Evolutionary conservation across 371 early-diverging fungal genomes (phyloP).

Genomic region (Rhizopus delemar): DNA sequence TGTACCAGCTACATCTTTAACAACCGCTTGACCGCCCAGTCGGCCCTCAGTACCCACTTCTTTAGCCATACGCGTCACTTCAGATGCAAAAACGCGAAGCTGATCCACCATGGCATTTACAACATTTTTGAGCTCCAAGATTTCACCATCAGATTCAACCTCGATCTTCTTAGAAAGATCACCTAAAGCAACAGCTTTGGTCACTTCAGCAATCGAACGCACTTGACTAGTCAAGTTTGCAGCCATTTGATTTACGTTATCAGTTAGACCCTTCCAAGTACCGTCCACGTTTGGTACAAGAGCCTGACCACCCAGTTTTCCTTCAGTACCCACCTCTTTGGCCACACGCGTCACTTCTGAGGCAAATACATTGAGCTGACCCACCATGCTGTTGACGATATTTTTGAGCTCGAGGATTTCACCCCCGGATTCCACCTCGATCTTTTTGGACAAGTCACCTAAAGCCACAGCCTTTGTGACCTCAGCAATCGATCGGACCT

Average conservation of each 20-base stretch:
- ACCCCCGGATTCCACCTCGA: constrained; percentile 30
- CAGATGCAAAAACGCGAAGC: constrained; percentile 46
- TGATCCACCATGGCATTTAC: constrained; percentile 48
- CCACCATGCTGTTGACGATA: constrained; percentile 38
- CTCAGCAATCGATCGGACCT: constrained; percentile 28
- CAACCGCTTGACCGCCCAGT: constrained; percentile 56
- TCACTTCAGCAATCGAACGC: constrained; percentile 48
- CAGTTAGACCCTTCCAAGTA: constrained; percentile 59
- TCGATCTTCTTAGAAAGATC: constrained; percentile 52
- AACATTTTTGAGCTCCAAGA: constrained; percentile 40
- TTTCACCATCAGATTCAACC: constrained; percentile 42
- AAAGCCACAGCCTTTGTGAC: constrained; percentile 26
- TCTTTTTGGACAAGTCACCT: constrained; percentile 34
- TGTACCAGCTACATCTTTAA: constrained; percentile 55
- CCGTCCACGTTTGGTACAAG: constrained; percentile 55
- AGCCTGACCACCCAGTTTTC: constrained; percentile 59
- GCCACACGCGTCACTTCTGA: constrained; percentile 64
- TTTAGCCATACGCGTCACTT: constrained; percentile 57
- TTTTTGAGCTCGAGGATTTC: constrained; percentile 40
- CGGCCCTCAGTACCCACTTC: constrained; percentile 61
- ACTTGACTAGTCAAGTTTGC: constrained; percentile 58
- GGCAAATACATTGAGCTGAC: constrained; percentile 51
- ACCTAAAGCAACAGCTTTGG: constrained; percentile 54
- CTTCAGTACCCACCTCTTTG: constrained; percentile 62
- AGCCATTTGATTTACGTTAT: constrained; percentile 66